Conservation (phyloP, 148 eudicot species). For the Fallopia convolvulus region DNA sequence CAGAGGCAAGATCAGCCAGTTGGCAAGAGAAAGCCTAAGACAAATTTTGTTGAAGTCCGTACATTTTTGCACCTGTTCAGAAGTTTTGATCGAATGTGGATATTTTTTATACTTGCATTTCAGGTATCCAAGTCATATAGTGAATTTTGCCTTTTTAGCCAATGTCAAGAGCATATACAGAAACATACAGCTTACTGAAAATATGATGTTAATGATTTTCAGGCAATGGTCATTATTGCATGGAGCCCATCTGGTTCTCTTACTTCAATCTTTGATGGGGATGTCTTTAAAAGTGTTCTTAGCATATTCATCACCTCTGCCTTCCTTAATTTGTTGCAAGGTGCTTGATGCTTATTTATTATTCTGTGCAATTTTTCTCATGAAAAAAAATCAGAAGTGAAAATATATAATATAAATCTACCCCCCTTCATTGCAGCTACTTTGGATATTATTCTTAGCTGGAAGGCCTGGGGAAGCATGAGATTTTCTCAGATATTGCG, state of each 20-base stretch:
- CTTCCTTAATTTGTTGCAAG: slow-evolving; percentile 79
- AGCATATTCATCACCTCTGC: slow-evolving; percentile 95
- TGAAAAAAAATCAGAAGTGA: not conserved
- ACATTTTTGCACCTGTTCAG: slow-evolving; percentile 89
- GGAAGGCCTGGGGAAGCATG: slow-evolving; percentile 94
- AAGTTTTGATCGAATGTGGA: slow-evolving; percentile 95
- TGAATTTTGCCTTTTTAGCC: not conserved
- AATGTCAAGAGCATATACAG: not conserved
- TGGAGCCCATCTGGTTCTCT: slow-evolving; percentile 70
- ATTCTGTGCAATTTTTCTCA: not conserved
- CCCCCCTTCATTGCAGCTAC: slow-evolving; percentile 45
- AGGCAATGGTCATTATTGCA: slow-evolving; percentile 92
- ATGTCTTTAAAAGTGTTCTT: slow-evolving; percentile 56
- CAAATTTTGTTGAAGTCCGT: slow-evolving; percentile 89
- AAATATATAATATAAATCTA: slow-evolving; percentile 5
- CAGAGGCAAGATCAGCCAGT: slow-evolving; percentile 45
- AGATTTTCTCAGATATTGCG: slow-evolving; percentile 75
- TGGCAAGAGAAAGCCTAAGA: slow-evolving; percentile 76
- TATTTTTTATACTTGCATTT: slow-evolving; percentile 68
- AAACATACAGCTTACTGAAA: slow-evolving; percentile 5
- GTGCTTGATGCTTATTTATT: slow-evolving; percentile 27
- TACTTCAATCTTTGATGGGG: slow-evolving; percentile 46
- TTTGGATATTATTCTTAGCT: slow-evolving; percentile 79
- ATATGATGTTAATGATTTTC: slow-evolving; percentile 20
- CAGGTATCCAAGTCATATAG: slow-evolving; percentile 47